Percentiles rank a stretch among this genome's conserved stretches.
Evolutionary conservation across 345 rosid genomes (phyloP).

Genomic region (Angophora floribunda): DNA sequence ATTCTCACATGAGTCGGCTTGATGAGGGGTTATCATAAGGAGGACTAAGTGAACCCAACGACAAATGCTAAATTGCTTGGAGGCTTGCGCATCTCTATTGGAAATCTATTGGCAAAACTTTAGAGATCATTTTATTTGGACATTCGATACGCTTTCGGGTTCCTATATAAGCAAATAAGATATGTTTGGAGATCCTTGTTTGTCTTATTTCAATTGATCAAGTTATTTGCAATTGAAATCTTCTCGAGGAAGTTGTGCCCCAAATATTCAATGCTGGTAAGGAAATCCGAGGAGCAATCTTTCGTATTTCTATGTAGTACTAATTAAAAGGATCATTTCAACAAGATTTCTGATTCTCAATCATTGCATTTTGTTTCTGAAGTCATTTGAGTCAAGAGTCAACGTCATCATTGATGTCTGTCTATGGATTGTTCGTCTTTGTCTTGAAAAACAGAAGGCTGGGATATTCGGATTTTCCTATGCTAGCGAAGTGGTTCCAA

Average conservation of each 20-base stretch:
- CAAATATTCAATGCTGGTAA: neutral
- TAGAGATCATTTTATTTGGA: neutral
- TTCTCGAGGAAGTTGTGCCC: neutral
- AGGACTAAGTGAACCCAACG: neutral
- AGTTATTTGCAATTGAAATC: neutral
- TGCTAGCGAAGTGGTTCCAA: neutral
- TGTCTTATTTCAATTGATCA: neutral
- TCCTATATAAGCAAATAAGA: neutral
- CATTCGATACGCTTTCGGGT: neutral
- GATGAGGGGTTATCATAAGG: neutral
- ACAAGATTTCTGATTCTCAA: neutral
- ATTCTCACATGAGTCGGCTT: neutral
- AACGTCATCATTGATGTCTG: neutral
- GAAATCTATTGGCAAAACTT: neutral
- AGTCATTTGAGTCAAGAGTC: neutral
- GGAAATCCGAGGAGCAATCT: neutral
- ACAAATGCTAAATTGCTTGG: neutral
- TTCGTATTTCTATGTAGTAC: neutral
- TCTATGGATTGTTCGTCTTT: neutral
- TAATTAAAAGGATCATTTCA: neutral
- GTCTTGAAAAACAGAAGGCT: neutral
- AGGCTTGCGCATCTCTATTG: neutral
- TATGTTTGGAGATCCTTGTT: neutral
- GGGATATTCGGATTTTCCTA: neutral
- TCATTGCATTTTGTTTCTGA: neutral